Conservation (phyloP, 148 eudicot genomes). For the Simmondsia chinensis region DNA sequence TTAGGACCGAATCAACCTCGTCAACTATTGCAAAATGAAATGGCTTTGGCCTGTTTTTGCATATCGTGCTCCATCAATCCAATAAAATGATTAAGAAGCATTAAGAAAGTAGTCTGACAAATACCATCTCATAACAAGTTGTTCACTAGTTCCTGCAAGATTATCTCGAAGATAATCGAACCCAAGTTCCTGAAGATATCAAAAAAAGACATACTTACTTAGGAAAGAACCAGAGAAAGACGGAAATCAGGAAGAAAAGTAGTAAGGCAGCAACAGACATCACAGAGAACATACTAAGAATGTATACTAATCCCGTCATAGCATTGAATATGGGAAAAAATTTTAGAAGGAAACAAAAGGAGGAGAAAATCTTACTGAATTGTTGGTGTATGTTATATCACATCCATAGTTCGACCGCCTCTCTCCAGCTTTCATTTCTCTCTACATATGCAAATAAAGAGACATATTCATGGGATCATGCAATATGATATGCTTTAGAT, state of each 20-base stretch:
- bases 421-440: slow-evolving; percentile 68
- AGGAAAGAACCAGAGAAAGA: neutral
- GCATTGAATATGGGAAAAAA: too few relatives aligned
- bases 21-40: slow-evolving; percentile 98
- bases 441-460: slow-evolving; percentile 30
- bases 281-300: too few relatives aligned
- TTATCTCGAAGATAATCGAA: slow-evolving; percentile 98
- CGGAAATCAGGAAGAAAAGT: neutral
- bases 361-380: slow-evolving; percentile 52
- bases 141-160: slow-evolving; percentile 58
- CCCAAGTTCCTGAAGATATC: slow-evolving; percentile 77
- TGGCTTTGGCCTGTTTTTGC: slow-evolving; percentile 83
- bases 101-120: slow-evolving; percentile 1
- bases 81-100: neutral
- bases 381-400: slow-evolving; percentile 95
- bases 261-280: too few relatives aligned
- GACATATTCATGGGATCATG: slow-evolving; percentile 5
- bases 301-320: too few relatives aligned
- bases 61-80: neutral
- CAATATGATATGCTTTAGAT: neutral
- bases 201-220: too few relatives aligned
- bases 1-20: slow-evolving; percentile 97
- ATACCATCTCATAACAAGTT: slow-evolving; percentile 97
- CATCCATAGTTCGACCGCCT: slow-evolving; percentile 72
- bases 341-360: neutral